Percentiles rank a stretch among this genome's conserved stretches.
These are phyloP conservation scores for Biscogniauxia marginata DNA, from an alignment of 2,329 filamentous ascomycete genomes.

Conservation along the genomic window DNA sequence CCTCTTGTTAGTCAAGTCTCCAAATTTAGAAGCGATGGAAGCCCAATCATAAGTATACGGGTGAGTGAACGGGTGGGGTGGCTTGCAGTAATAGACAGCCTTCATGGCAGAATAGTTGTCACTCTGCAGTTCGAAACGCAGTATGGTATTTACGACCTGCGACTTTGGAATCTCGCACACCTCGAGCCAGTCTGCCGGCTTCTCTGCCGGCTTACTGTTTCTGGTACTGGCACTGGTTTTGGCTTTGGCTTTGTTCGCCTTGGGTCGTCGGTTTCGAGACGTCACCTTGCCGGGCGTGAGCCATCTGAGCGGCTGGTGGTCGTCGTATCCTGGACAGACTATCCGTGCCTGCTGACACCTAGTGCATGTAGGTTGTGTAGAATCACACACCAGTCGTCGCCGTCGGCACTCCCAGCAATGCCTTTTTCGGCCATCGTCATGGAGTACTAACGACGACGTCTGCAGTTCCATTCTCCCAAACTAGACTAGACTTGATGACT, in stretches of 20 bases:
- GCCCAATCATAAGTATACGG: not conserved
- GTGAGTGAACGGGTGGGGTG: not conserved
- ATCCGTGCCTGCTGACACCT: slow-evolving; percentile 35
- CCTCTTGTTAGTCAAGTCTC: slow-evolving; percentile 1
- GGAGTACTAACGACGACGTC: not conserved
- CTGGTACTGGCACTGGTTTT: not conserved
- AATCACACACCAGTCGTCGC: slow-evolving; percentile 41
- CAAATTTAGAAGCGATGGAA: not conserved
- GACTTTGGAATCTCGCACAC: slow-evolving; percentile 1
- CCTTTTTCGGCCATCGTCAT: slow-evolving; percentile 7
- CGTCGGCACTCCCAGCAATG: slow-evolving; percentile 44
- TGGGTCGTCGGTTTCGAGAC: slow-evolving; percentile 21
- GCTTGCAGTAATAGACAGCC: slow-evolving; percentile 33
- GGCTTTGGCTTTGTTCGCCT: not conserved
- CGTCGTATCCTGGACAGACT: slow-evolving; percentile 40
- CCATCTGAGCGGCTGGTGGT: slow-evolving; percentile 40
- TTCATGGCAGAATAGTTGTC: slow-evolving; percentile 23
- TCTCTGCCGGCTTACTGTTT: not conserved
- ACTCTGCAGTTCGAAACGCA: slow-evolving; percentile 18
- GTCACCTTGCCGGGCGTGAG: slow-evolving; percentile 38
- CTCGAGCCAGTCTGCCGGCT: not conserved
- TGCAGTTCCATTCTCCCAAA: not conserved
- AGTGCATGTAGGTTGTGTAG: slow-evolving; percentile 35
- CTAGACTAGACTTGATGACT: not conserved
- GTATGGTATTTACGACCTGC: slow-evolving; percentile 8